Base-by-base conservation (phyloP, 2,329 filamentous ascomycete species). In the Penicillium sp. region DNA sequence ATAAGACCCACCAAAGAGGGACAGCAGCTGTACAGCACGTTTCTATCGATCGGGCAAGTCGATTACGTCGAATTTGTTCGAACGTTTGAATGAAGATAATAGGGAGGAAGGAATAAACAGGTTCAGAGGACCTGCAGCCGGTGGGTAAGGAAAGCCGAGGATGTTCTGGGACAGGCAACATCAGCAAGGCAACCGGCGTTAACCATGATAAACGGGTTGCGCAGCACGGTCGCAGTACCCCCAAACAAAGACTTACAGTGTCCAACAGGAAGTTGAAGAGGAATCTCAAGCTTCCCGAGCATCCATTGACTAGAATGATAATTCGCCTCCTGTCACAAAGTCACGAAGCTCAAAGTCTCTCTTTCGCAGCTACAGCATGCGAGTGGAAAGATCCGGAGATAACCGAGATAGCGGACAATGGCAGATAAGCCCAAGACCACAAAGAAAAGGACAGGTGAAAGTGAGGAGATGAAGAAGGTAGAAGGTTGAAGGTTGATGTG, bases 331-430 rank as follows among this genome's bases (percentile, higher is more conserved):
- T 49, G 19, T 48, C 31, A 21, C 29, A 21, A 48, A 24, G 21
- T 24, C 33, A 39, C 31, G 31, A 29, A 24, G 21, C 33, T 26
- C 14, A 19, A 50, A 41, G 14, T 37, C 21, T 52, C 49, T 43
- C 39, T 47, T 35, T 48, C 39, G 46, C 48, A 29, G 49, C 45
- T 56, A 48, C 31, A 58, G 54, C 59, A 56, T 60, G 59, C 24
- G 52, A 60, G 61, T 70, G 65, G 63, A 63, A 44, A 63, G 58
- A 60, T 60, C 67, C 66, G 67, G 65, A 68, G 65, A 69, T 67
- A 70, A 64, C 67, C 66, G 68, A 68, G 54, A 59, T 56, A 50
- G 55, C 51, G 57, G 54, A 45, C 63, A 67, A 70, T 67, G 68
- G 63, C 54, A 62, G 63, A 66, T 68, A 66, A 56, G 55, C 26